phyloP scores from a whole-genome alignment of 805 yeast genomes.

The Candida stauntonica region DNA sequence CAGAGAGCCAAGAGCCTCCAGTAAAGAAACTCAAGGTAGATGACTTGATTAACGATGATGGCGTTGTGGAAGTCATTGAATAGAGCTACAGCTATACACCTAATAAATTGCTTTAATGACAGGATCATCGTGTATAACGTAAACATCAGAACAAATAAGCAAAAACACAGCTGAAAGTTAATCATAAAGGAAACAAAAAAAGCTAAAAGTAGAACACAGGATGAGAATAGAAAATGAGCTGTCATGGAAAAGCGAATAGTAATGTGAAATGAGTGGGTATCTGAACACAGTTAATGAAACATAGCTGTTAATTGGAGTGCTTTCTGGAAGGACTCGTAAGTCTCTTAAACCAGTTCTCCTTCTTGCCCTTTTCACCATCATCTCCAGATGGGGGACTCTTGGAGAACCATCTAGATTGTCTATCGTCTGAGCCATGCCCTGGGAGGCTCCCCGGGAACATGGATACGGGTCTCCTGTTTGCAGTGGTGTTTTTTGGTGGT shows the following conservation, averaged over 20 bases:
- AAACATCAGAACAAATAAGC: too few relatives aligned
- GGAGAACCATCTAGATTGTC: slow-evolving; percentile 28
- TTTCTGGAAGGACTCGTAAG: slow-evolving; percentile 35
- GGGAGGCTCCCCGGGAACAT: slow-evolving; percentile 21
- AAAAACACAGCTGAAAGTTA: too few relatives aligned
- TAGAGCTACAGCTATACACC: too few relatives aligned
- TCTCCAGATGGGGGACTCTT: slow-evolving; percentile 9
- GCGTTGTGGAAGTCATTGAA: background rate
- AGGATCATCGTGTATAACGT: too few relatives aligned
- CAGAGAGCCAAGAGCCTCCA: slow-evolving; percentile 7
- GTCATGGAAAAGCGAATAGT: too few relatives aligned
- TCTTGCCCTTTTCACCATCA: slow-evolving; percentile 22
- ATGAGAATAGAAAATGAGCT: too few relatives aligned
- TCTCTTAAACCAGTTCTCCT: slow-evolving; percentile 41
- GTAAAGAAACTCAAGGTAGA: slow-evolving; percentile 12
- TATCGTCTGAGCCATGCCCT: slow-evolving; percentile 17
- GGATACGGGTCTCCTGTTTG: slow-evolving; percentile 18
- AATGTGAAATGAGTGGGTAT: too few relatives aligned
- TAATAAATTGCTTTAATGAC: too few relatives aligned
- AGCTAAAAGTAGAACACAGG: too few relatives aligned
- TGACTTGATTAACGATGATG: background rate
- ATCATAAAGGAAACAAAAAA: too few relatives aligned
- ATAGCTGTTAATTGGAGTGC: background rate
- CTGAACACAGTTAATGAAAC: background rate
- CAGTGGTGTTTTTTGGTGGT: slow-evolving; percentile 1